phyloP scores from a whole-genome alignment of 176 grass and related monocot genomes.

The Chrysopogon serrulatus region DNA sequence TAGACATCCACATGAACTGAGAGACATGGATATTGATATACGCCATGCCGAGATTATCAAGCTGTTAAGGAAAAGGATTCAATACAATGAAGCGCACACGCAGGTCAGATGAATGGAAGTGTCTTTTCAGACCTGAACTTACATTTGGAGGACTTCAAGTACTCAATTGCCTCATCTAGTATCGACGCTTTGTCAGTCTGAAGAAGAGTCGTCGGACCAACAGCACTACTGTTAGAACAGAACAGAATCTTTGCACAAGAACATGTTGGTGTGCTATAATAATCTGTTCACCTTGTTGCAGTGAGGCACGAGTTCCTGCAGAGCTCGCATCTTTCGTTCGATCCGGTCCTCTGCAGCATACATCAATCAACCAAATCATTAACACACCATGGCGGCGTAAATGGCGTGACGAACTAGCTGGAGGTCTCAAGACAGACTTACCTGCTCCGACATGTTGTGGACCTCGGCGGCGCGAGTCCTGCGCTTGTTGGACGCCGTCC shows the following conservation, averaged over 20 bases:
- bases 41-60: not conserved
- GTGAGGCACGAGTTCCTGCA: constrained; percentile 93
- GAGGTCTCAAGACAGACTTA: constrained; percentile 29
- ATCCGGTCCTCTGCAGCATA: constrained; percentile 66
- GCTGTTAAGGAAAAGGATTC: too few species aligned
- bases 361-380: not conserved
- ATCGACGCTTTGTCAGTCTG: constrained; percentile 93
- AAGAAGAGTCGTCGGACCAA: constrained; percentile 13
- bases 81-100: not conserved
- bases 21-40: not conserved
- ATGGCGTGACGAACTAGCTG: not conserved
- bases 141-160: constrained; percentile 93
- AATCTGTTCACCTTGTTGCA: constrained; percentile 60
- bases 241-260: not conserved
- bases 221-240: not conserved
- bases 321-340: constrained; percentile 84
- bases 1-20: constrained; percentile 92
- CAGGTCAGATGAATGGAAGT: not conserved
- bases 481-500: constrained; percentile 51
- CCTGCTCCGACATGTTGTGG: constrained; percentile 86
- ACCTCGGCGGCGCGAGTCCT: constrained; percentile 80
- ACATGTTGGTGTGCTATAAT: not conserved
- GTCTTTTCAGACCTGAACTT: constrained; percentile 65
- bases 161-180: constrained; percentile 87
- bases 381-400: not conserved